Base-by-base conservation (phyloP, 2,329 filamentous ascomycete genomes). In the Phyllachora maydis region DNA sequence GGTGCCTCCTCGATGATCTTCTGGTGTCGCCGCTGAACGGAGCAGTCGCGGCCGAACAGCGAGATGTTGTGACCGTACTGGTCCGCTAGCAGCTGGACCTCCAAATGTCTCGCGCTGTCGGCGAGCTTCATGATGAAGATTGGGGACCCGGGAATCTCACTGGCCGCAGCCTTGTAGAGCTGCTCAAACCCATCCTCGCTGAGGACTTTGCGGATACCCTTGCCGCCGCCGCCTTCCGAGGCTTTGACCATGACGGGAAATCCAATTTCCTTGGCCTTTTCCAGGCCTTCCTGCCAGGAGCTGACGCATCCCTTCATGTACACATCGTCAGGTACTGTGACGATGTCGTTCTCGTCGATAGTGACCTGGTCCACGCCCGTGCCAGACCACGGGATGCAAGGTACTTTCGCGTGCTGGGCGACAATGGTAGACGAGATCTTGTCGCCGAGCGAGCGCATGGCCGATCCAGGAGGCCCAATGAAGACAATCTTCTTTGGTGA, bases 51-150 rank as follows among this genome's bases (percentile, higher is more conserved):
- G 43, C 88, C 88, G 40, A 95, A 98, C 24, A 98, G 70, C 6
- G 88, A 98, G 46, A 98, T 93, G 57, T 95, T 95, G 67, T 98
- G 93, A 44, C 90, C 88, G 49, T 98, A 98, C 62, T 98, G 82
- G 58, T 98, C 90, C 34, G 88, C 90, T 25, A 98, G 63, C 34
- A 98, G 60, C 56, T 98, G 88, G 28, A 98, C 90, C 53, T 98
- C 88, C 54, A 98, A 59, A 64, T 98, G 88, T 37, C 88, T 65
- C 19, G 88, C 88, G 45, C 91, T 92, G 37, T 85, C 88, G 23
- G 88, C 88, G 32, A 98, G 61, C 68, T 98, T 93, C 88, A 98
- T 98, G 56, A 98, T 91, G 65, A 98, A 98, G 52, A 98, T 98
- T 36, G 90, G 88, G 15, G 88, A 98, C 22, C 90, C 90, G 8